Evolutionary conservation across 2,329 filamentous ascomycete species (phyloP).

Genomic region (Penicillium sp.): DNA sequence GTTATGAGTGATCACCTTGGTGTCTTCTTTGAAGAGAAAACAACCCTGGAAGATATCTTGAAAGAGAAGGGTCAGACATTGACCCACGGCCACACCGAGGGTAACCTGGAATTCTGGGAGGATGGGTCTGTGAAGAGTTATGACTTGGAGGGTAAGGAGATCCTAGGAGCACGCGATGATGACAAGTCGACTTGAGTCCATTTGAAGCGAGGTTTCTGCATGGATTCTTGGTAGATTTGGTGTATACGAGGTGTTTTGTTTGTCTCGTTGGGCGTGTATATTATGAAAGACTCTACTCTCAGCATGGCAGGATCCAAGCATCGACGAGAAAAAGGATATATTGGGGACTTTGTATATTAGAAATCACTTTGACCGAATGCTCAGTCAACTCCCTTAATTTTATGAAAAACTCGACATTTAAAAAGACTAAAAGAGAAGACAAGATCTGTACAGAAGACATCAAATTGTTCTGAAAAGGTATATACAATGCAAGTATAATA

Average conservation of each 20-base stretch:
- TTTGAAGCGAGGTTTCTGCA: neutral
- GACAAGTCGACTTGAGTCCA: conserved; percentile 9
- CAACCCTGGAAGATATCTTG: conserved; percentile 47
- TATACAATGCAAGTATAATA: conserved; percentile 22
- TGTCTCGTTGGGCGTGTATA: conserved; percentile 7
- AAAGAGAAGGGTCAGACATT: conserved; percentile 62
- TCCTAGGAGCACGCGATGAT: conserved; percentile 7
- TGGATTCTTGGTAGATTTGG: neutral
- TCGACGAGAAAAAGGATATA: conserved; percentile 12
- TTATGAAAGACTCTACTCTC: conserved; percentile 21
- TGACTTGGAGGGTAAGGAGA: conserved; percentile 13
- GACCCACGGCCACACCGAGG: conserved; percentile 73
- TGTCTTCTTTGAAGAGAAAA: conserved; percentile 50
- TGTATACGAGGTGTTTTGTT: conserved; percentile 5
- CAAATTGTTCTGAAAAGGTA: conserved; percentile 26
- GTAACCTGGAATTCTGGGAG: conserved; percentile 91
- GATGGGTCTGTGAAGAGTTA: conserved; percentile 56
- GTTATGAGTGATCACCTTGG: conserved; percentile 87
- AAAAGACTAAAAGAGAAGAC: neutral
- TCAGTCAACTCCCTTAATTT: neutral
- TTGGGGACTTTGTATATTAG: conserved; percentile 12
- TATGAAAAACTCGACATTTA: neutral
- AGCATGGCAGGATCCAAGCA: conserved; percentile 28
- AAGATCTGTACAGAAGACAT: conserved; percentile 16
- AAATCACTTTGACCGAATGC: neutral